A percentile compares a stretch with the other conserved stretches of the same genome.
phyloP scores from a whole-genome alignment of 2,329 filamentous ascomycete genomes.

The Nannizziopsis arthrosporioides region DNA sequence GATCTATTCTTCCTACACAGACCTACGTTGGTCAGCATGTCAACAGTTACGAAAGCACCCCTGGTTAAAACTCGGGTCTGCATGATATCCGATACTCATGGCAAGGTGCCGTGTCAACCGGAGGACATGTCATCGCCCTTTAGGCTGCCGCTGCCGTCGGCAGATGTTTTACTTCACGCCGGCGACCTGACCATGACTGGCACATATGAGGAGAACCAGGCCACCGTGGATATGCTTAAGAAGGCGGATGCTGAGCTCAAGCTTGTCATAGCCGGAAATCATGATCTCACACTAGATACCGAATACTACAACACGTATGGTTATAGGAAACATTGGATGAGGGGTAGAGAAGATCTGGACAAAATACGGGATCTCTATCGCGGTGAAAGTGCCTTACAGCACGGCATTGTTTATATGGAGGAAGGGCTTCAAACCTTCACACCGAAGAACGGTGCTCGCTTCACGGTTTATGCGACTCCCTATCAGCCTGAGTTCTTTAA shows the following conservation, averaged over 20 bases:
- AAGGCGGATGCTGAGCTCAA: constrained; percentile 41
- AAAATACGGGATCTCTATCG: constrained; percentile 39
- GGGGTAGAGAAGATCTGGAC: constrained; percentile 16
- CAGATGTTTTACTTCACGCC: constrained; percentile 43
- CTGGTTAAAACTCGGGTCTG: constrained; percentile 31
- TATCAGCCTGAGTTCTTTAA: constrained; percentile 45
- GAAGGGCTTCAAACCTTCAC: constrained; percentile 40
- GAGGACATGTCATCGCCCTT: constrained; percentile 21
- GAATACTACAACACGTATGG: constrained; percentile 34
- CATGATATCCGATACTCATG: constrained; percentile 34
- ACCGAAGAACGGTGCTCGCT: constrained; percentile 39
- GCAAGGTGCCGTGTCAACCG: constrained; percentile 18
- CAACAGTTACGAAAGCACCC: not conserved
- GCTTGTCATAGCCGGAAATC: constrained; percentile 46
- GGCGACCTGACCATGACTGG: constrained; percentile 42
- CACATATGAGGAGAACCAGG: constrained; percentile 31
- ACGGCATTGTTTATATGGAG: constrained; percentile 42
- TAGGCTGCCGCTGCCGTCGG: constrained; percentile 37
- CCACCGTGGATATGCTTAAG: constrained; percentile 34
- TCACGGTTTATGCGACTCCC: constrained; percentile 44
- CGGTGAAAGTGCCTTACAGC: constrained; percentile 31
- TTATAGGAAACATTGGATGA: constrained; percentile 17
- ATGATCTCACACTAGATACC: constrained; percentile 39
- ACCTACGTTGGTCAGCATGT: not conserved
- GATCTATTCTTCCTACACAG: too few species aligned